Conservation (phyloP, 306 rosid species). For the Glycine latifolia region DNA sequence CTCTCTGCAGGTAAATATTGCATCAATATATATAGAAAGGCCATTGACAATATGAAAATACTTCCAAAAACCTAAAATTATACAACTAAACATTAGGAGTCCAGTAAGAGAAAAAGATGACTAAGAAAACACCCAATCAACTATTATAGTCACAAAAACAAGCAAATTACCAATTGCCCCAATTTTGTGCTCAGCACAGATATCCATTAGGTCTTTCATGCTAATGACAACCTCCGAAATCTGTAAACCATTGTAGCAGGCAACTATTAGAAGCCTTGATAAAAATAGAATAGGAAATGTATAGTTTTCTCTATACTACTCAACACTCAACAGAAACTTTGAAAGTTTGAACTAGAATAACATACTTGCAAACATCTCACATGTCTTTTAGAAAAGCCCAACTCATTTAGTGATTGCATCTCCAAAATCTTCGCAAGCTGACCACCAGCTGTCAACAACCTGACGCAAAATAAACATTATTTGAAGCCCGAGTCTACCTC, state of each 20-base stretch:
- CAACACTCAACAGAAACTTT: conserved; percentile 2
- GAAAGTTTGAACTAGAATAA: conserved; percentile 24
- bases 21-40: conserved; percentile 31
- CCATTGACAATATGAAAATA: conserved; percentile 7
- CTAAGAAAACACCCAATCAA: not conserved
- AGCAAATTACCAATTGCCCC: conserved; percentile 80
- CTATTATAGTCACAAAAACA: not conserved
- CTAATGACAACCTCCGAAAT: conserved; percentile 94
- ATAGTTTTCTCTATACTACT: conserved; percentile 4
- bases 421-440: conserved; percentile 96
- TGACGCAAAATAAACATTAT: conserved; percentile 50
- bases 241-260: conserved; percentile 58
- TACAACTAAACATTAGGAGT: not conserved
- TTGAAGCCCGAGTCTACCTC: not conserved
- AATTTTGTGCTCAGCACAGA: conserved; percentile 71
- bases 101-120: not conserved
- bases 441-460: conserved; percentile 92
- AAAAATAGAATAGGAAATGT: not conserved
- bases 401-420: conserved; percentile 87
- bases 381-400: conserved; percentile 96
- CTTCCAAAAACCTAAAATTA: not conserved
- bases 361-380: conserved; percentile 98
- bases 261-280: conserved; percentile 24
- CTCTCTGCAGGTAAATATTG: conserved; percentile 66
- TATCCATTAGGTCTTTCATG: conserved; percentile 93